phyloP scores from a whole-genome alignment of 345 rosid genomes.

The Euphorbia peplus region DNA sequence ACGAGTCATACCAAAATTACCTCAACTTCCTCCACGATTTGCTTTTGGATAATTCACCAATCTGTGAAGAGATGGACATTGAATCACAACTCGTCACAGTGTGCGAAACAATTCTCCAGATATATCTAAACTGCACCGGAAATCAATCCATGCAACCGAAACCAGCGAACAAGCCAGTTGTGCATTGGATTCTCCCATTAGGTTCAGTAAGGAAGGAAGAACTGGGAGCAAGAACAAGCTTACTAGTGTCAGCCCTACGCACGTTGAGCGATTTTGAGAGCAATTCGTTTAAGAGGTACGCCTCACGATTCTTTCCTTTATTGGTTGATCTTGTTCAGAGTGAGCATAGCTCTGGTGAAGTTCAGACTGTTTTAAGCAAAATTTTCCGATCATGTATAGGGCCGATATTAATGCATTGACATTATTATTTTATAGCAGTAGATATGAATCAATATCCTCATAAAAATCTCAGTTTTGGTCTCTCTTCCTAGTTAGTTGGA shows the following conservation, averaged over 20 bases:
- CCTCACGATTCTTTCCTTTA: conserved; percentile 54
- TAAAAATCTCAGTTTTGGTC: conserved; percentile 33
- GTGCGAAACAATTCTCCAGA: conserved; percentile 54
- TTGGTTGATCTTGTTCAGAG: conserved; percentile 74
- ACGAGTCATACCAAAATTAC: conserved; percentile 69
- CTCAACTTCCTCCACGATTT: conserved; percentile 60
- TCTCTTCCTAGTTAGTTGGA: conserved; percentile 8
- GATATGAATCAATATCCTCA: conserved; percentile 2
- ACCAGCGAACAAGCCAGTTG: conserved; percentile 23
- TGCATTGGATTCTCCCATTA: conserved; percentile 64
- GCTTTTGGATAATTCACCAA: conserved; percentile 37
- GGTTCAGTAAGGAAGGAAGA: conserved; percentile 77
- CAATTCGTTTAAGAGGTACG: conserved; percentile 52
- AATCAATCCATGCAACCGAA: conserved; percentile 22
- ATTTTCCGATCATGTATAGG: conserved; percentile 82
- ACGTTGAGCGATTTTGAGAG: conserved; percentile 46
- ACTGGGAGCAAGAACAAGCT: conserved; percentile 62
- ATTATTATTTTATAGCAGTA: not conserved
- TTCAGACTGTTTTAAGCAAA: conserved; percentile 56
- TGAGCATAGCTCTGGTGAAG: conserved; percentile 85
- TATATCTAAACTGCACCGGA: conserved; percentile 56
- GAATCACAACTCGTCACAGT: conserved; percentile 53
- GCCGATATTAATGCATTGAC: conserved; percentile 48
- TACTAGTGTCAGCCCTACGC: conserved; percentile 59
- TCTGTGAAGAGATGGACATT: conserved; percentile 46